phyloP scores from a whole-genome alignment of 1,139 yeast genomes.

The Lodderomyces jiufengensis region DNA sequence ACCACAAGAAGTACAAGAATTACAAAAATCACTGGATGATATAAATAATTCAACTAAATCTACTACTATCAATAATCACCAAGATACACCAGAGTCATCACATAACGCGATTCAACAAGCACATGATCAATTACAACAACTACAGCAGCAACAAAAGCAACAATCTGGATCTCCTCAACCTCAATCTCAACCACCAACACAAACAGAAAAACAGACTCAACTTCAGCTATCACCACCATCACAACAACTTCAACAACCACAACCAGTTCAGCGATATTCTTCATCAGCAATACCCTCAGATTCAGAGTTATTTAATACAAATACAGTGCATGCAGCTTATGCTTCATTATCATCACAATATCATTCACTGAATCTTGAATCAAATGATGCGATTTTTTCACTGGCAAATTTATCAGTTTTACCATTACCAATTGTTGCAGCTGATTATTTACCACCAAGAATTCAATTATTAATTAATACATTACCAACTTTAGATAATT shows the following conservation, averaged over 20 bases:
- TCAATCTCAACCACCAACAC: neutral
- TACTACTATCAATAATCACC: neutral
- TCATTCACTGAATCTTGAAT: constrained; percentile 5
- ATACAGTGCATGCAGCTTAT: constrained; percentile 42
- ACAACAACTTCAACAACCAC: constrained; percentile 1
- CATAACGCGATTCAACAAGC: constrained; percentile 3
- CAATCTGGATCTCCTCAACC: constrained; percentile 16
- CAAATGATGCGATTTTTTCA: constrained; percentile 29
- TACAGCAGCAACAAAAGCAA: constrained; percentile 29
- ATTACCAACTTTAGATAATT: constrained; percentile 68
- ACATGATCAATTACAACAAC: constrained; percentile 1
- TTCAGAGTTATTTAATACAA: constrained; percentile 42
- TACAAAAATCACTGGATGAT: too few species aligned
- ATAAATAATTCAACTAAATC: neutral
- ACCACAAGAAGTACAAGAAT: too few species aligned
- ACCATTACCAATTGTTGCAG: constrained; percentile 55
- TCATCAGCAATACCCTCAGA: constrained; percentile 31
- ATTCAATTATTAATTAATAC: constrained; percentile 62
- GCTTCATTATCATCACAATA: constrained; percentile 37
- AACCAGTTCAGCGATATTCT: constrained; percentile 14
- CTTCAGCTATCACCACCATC: neutral
- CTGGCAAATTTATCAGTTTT: constrained; percentile 57
- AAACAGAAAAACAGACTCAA: neutral
- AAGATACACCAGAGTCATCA: too few species aligned
- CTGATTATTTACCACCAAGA: constrained; percentile 54